phyloP scores from a whole-genome alignment of 306 rosid genomes.

The Medicago arabica region DNA sequence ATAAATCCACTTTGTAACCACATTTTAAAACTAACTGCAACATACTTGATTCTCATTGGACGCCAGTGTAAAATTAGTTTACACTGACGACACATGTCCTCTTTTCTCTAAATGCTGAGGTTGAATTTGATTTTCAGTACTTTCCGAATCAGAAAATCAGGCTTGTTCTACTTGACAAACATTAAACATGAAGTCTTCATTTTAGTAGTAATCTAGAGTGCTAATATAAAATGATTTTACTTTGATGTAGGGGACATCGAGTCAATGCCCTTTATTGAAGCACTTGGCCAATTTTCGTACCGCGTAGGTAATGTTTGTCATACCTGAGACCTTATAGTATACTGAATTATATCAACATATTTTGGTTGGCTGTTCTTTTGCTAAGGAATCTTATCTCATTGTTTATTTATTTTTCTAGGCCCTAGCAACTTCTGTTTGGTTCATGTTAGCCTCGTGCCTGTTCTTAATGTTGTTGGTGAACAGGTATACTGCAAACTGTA shows the following conservation, averaged over 20 bases:
- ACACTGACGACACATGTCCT: no score
- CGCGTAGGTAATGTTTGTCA: constrained; percentile 42
- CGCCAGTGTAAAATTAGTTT: no score
- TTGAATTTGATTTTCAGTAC: background rate
- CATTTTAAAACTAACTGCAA: no score
- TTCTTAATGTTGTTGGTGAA: constrained; percentile 82
- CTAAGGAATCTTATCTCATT: constrained; percentile 10
- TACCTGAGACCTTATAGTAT: constrained; percentile 19
- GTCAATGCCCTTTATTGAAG: constrained; percentile 47
- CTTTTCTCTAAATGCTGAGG: no score
- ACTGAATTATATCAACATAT: constrained; percentile 9
- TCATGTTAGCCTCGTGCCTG: constrained; percentile 89
- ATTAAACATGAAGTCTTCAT: background rate
- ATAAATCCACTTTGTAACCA: no score
- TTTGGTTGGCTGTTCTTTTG: background rate
- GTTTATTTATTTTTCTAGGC: constrained; percentile 53
- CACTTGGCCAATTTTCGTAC: constrained; percentile 47
- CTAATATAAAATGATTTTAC: constrained; percentile 14
- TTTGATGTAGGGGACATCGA: constrained; percentile 42
- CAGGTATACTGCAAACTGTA: constrained; percentile 49
- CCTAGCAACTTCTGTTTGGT: constrained; percentile 76
- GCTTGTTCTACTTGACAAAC: background rate
- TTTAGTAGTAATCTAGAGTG: background rate
- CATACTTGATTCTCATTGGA: no score
- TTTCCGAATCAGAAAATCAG: background rate